Evolutionary conservation across 176 grass and related monocot species (phyloP).

Genomic region (Urochloa ruziziensis): DNA sequence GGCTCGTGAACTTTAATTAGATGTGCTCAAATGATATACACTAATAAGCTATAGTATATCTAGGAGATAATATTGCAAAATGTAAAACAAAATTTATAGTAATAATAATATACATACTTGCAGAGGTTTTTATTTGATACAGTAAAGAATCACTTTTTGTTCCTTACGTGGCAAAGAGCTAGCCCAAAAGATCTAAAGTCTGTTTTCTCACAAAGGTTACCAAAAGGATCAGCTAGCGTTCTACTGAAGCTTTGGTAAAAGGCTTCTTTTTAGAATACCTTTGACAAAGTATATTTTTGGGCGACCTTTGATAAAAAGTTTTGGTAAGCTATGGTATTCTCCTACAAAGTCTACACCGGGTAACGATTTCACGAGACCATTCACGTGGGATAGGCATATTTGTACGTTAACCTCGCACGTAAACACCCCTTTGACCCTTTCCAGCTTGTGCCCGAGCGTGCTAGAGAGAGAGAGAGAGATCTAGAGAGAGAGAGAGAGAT

Average conservation of each 20-base stretch:
- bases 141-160: not conserved
- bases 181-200: constrained; percentile 21
- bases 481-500: not conserved
- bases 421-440: constrained; percentile 4
- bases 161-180: not conserved
- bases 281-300: constrained; percentile 15
- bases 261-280: constrained; percentile 23
- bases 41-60: not conserved
- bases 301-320: not conserved
- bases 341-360: not conserved
- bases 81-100: not conserved
- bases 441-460: not conserved
- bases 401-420: not conserved
- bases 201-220: constrained; percentile 12
- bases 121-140: not conserved
- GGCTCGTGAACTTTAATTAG: not conserved
- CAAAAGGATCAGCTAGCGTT: constrained; percentile 3
- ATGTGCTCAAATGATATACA: not conserved
- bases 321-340: not conserved
- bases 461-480: not conserved
- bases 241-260: constrained; percentile 18
- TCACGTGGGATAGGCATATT: constrained; percentile 34
- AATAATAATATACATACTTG: not conserved
- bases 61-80: not conserved
- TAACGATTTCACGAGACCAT: not conserved